Conservation (phyloP, 371 early-diverging fungal species). For the Mucor irregularis region DNA sequence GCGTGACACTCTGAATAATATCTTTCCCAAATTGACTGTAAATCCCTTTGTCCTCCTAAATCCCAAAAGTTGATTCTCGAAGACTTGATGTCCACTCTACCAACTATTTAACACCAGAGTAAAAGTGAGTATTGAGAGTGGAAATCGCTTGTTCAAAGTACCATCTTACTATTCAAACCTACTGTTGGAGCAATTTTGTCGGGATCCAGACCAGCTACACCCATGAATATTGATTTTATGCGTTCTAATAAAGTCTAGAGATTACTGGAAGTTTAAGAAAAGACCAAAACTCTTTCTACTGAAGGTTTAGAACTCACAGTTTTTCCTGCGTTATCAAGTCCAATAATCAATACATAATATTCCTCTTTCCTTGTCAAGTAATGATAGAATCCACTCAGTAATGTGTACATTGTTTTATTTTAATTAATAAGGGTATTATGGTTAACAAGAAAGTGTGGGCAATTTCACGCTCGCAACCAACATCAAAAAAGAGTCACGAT, state of each 20-base stretch:
- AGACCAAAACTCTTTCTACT: too few species aligned
- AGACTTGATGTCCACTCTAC: conserved; percentile 71
- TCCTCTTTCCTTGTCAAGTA: conserved; percentile 87
- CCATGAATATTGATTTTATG: conserved; percentile 30
- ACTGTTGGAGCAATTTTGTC: conserved; percentile 94
- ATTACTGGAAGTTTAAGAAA: neutral
- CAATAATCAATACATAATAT: conserved; percentile 91
- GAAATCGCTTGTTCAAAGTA: neutral
- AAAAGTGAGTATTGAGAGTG: neutral
- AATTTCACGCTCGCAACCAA: too few species aligned
- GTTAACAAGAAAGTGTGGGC: too few species aligned
- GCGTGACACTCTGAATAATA: conserved; percentile 96
- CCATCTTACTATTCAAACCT: conserved; percentile 82
- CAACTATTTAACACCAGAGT: conserved; percentile 63
- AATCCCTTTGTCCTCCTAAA: conserved; percentile 89
- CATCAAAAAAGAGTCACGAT: too few species aligned
- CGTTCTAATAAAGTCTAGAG: conserved; percentile 27
- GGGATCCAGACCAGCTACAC: conserved; percentile 68
- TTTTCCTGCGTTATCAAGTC: conserved; percentile 96
- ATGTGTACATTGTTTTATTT: conserved; percentile 75
- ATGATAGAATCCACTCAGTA: conserved; percentile 86
- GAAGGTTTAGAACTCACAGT: too few species aligned
- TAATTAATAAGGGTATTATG: neutral
- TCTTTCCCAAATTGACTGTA: conserved; percentile 89
- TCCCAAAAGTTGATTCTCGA: conserved; percentile 90